Conservation (phyloP, 1,284 basidiomycete species). For the Leccinum pseudoinsigne region DNA sequence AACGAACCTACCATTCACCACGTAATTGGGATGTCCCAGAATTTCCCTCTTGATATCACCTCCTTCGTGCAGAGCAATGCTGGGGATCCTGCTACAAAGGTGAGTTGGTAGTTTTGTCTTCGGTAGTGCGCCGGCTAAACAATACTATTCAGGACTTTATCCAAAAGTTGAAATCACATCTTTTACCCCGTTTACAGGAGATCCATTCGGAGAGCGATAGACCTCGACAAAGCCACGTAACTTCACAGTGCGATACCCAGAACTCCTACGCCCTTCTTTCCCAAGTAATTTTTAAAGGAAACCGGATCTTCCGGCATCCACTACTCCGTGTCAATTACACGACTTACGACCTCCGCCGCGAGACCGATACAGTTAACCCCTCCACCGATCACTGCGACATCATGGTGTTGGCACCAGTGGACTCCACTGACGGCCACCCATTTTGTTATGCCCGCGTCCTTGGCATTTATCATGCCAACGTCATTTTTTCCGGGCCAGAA, state of each 20-base stretch:
- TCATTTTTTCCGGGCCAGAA: neutral
- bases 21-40: neutral
- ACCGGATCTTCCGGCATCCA: neutral
- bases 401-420: neutral
- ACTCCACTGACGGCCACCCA: neutral
- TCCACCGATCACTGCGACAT: neutral
- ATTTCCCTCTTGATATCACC: neutral
- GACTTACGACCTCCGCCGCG: neutral
- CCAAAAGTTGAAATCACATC: neutral
- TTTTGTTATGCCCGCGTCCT: neutral
- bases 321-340: neutral
- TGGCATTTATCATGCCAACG: neutral
- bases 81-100: neutral
- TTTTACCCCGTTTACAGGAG: neutral
- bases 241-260: neutral
- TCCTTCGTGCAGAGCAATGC: neutral
- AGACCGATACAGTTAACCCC: neutral
- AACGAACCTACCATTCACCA: neutral
- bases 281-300: neutral
- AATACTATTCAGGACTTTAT: neutral
- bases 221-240: neutral
- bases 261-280: neutral
- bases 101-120: neutral
- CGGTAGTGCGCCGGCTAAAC: neutral
- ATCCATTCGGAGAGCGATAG: neutral